These are phyloP conservation scores for Chlamydomonas asymmetrica DNA, from an alignment of 139 green algal species.

Conservation along the genomic window DNA sequence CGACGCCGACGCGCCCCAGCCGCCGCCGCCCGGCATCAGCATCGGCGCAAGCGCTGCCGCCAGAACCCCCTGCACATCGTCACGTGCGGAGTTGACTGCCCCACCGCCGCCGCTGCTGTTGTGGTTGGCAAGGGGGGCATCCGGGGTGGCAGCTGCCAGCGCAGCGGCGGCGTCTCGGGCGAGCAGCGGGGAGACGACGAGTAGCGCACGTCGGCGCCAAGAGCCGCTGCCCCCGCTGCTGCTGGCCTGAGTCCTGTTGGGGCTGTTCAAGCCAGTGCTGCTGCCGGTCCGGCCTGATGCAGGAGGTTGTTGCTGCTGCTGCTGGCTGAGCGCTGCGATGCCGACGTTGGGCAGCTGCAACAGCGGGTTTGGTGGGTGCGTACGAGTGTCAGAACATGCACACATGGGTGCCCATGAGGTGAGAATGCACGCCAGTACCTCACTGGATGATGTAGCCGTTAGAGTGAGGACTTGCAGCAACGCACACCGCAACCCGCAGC, in stretches of 20 bases:
- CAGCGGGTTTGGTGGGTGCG: too few species aligned
- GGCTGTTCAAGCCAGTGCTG: too few species aligned
- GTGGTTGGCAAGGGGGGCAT: not conserved
- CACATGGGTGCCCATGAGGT: too few species aligned
- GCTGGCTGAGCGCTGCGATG: not conserved
- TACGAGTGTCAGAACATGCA: too few species aligned
- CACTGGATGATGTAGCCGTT: too few species aligned
- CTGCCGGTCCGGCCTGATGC: too few species aligned
- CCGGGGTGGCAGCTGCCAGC: not conserved
- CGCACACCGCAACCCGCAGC: too few species aligned
- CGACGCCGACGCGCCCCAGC: slow-evolving; percentile 8
- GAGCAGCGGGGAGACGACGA: slow-evolving; percentile 20
- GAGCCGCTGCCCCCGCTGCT: not conserved
- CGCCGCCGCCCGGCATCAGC: slow-evolving; percentile 24
- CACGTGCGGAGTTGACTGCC: too few species aligned
- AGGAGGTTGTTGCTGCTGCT: too few species aligned
- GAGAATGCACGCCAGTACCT: too few species aligned
- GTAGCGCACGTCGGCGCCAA: slow-evolving; percentile 26
- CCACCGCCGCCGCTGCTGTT: not conserved
- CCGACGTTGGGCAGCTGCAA: slow-evolving; percentile 15
- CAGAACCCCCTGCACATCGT: slow-evolving; percentile 27
- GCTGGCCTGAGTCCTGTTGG: too few species aligned
- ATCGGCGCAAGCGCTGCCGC: slow-evolving; percentile 29
- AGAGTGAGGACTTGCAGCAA: too few species aligned
- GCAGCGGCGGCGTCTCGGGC: slow-evolving; percentile 7